Percentiles rank a stretch among this genome's conserved stretches.
phyloP scores from a whole-genome alignment of 208 protist genomes.

The Leishmania turanica region DNA sequence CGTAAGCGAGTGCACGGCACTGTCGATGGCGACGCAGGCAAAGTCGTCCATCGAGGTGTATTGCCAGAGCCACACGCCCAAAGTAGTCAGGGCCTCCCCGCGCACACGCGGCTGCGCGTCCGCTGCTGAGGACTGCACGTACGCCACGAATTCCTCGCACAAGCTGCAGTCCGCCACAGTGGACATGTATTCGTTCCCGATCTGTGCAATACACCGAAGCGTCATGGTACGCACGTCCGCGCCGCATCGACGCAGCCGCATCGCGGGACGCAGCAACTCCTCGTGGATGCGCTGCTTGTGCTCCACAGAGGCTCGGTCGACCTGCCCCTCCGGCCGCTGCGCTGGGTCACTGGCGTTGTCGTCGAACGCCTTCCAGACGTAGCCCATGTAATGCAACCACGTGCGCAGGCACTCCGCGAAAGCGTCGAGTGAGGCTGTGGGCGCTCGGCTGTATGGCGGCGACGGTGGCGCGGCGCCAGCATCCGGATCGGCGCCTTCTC shows the following conservation, averaged over 20 bases:
- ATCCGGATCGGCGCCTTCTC: too few species aligned
- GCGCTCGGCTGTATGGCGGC: background rate
- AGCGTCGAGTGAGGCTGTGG: conserved; percentile 23
- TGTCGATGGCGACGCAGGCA: conserved; percentile 44
- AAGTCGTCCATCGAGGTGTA: conserved; percentile 58
- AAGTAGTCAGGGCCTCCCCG: conserved; percentile 72
- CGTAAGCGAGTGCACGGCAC: conserved; percentile 40
- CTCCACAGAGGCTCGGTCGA: conserved; percentile 46
- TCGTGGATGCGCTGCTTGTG: conserved; percentile 55
- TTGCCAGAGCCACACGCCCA: conserved; percentile 83
- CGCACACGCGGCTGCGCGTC: conserved; percentile 47
- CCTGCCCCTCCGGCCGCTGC: conserved; percentile 26
- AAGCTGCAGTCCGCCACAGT: conserved; percentile 18
- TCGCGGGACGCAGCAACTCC: conserved; percentile 47
- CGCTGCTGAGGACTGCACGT: conserved; percentile 41
- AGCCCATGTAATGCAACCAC: conserved; percentile 87
- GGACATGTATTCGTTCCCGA: conserved; percentile 60
- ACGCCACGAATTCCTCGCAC: conserved; percentile 39
- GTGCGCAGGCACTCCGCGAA: conserved; percentile 70
- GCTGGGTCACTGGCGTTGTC: conserved; percentile 72
- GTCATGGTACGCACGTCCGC: conserved; percentile 47
- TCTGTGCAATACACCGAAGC: conserved; percentile 80
- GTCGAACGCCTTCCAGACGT: conserved; percentile 84
- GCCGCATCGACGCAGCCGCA: conserved; percentile 29
- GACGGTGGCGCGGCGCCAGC: background rate